Conservation (phyloP, 78 protist species). For the Diacronema lutheri region DNA sequence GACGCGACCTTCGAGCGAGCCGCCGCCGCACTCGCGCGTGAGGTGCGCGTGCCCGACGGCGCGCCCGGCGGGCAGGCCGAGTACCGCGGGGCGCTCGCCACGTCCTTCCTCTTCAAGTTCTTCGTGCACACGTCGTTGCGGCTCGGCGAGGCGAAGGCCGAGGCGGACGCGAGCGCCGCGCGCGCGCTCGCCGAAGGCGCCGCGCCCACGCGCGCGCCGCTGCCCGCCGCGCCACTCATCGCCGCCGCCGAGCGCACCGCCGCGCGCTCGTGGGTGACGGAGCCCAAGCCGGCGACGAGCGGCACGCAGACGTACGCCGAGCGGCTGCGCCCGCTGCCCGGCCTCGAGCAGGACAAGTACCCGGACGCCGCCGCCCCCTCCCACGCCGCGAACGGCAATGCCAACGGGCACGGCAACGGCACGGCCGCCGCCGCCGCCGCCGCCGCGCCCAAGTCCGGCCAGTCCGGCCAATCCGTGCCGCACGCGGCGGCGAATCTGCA, state of each 20-base stretch:
- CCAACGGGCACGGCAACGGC: background rate
- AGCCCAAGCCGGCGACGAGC: background rate
- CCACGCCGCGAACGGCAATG: too few relatives aligned
- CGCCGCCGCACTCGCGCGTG: background rate
- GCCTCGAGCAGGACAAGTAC: too few relatives aligned
- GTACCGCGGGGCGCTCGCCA: slow-evolving; percentile 64
- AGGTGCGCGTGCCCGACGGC: background rate
- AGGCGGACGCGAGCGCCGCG: too few relatives aligned
- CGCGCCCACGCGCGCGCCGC: background rate
- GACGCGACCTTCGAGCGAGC: background rate
- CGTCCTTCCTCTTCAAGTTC: slow-evolving; percentile 79
- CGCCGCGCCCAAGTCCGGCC: too few relatives aligned
- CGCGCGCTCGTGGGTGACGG: background rate
- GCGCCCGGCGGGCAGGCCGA: slow-evolving; percentile 84
- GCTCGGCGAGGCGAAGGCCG: too few relatives aligned
- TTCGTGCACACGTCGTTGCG: slow-evolving; percentile 21
- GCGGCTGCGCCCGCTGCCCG: too few relatives aligned
- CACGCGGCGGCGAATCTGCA: slow-evolving; percentile 17
- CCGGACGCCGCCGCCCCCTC: too few relatives aligned
- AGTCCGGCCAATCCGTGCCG: background rate
- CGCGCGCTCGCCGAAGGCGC: background rate
- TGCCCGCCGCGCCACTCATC: background rate
- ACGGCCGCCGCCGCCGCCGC: background rate
- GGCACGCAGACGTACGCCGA: slow-evolving; percentile 12
- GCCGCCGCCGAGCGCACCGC: background rate